Evolutionary conservation across 2,329 filamentous ascomycete genomes (phyloP), one percentile per base, ranked within the genome.

Genomic region (Trichoderma citrinoviride): DNA sequence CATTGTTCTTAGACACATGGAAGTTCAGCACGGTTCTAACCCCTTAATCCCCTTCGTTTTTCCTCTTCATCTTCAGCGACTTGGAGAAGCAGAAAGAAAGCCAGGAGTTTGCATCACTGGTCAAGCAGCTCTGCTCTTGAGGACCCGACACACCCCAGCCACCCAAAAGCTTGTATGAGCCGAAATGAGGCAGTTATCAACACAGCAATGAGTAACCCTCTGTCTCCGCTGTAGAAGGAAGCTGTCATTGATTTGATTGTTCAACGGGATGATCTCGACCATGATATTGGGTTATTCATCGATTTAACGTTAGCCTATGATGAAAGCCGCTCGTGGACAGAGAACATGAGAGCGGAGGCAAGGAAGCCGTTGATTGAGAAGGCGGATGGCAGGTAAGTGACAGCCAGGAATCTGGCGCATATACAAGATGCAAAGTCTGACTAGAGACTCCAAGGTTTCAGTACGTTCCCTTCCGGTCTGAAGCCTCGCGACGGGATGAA

Each of bases 301-400:
- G 63, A 65, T n/a, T 46, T 47, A 15, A 53, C 25, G 2, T 27
- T 65, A 12, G 37, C n/a, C 12, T 27, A 25, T 17, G 12, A 14
- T 4, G 27, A 49, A 3, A 54, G 49, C 21, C 14, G 7, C 3
- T 56, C 23, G 19, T 64, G 55, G 63, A 17, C 47, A 29, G 40
- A 47, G 6, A n/a, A 29, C 19, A 27, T 65, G 0, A 65, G 46
- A 10, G 4, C 14, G 2, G n/a, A 52, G 25, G 37, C 27, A 5
- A 64, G 37, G n/a, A 19, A 52, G 15, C 7, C n/a, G 21, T 27
- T 64, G 29, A 19, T 58, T 3, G 21, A 54, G 10, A 65, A 54
- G 12, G 63, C 63, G 17, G 63, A 60, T 17, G 55, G 63, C 37
- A 49, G 60, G 63, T 65, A 23, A 21, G 63, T 49, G 3, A 7